Conservation (phyloP, 805 yeast genomes). For the Metschnikowia similis region DNA sequence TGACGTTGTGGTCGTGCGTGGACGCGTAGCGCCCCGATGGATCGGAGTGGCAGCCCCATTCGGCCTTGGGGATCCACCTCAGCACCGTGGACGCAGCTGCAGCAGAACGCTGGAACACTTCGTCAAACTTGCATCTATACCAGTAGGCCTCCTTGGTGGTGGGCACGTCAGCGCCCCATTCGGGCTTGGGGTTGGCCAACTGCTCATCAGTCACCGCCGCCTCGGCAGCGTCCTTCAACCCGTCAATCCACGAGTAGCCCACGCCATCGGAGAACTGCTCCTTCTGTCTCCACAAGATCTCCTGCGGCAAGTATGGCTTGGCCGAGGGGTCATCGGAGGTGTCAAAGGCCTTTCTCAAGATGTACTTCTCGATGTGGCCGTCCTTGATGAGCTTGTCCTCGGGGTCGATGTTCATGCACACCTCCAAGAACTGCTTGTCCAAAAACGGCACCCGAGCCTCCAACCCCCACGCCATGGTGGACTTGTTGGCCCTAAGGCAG, state of each 20-base stretch:
- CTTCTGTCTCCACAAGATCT: slow-evolving; percentile 98
- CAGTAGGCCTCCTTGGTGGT: slow-evolving; percentile 98
- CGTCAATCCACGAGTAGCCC: slow-evolving; percentile 99
- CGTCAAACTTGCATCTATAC: slow-evolving; percentile 96
- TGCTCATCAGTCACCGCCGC: slow-evolving; percentile 82
- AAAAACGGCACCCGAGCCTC: slow-evolving; percentile 99
- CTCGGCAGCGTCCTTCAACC: slow-evolving; percentile 93
- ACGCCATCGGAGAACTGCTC: slow-evolving; percentile 99
- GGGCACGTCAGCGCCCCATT: slow-evolving; percentile 95
- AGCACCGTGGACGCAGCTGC: slow-evolving; percentile 95
- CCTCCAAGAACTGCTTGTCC: slow-evolving; percentile 87
- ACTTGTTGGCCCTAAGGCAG: slow-evolving; percentile 97
- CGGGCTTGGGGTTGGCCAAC: slow-evolving; percentile 83
- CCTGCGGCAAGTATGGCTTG: slow-evolving; percentile 90
- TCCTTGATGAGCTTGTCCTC: slow-evolving; percentile 79
- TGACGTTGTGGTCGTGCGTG: slow-evolving; percentile 65
- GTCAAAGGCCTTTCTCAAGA: slow-evolving; percentile 96
- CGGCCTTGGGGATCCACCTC: slow-evolving; percentile 99
- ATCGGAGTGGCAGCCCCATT: slow-evolving; percentile 99
- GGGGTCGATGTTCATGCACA: slow-evolving; percentile 93
- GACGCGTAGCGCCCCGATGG: slow-evolving; percentile 97
- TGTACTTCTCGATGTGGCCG: slow-evolving; percentile 90
- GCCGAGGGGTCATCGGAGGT: slow-evolving; percentile 74
- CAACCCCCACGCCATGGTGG: slow-evolving; percentile 99
- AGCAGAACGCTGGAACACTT: slow-evolving; percentile 71